phyloP scores from a whole-genome alignment of 257 asterid species.

The Scutellaria minor region DNA sequence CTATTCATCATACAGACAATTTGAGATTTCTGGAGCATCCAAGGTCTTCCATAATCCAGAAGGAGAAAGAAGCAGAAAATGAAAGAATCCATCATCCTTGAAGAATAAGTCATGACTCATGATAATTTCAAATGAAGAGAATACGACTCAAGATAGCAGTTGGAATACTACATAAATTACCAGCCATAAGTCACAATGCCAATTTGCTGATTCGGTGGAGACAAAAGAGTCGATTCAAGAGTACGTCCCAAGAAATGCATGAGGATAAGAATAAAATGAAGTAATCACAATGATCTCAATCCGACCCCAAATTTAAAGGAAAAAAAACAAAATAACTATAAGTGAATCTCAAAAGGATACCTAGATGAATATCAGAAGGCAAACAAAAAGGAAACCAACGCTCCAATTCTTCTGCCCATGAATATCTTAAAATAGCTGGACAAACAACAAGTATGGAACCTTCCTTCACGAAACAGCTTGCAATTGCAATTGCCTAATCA shows the following conservation, averaged over 20 bases:
- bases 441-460: slow-evolving; percentile 93
- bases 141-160: slow-evolving; percentile 4
- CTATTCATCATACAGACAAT: slow-evolving; percentile 15
- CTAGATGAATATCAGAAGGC: slow-evolving; percentile 93
- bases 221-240: slow-evolving; percentile 8
- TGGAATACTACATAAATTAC: slow-evolving; percentile 3
- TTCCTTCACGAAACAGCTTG: slow-evolving; percentile 81
- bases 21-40: background rate
- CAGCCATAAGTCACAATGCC: slow-evolving; percentile 5
- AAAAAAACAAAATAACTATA: slow-evolving; percentile 3
- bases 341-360: slow-evolving; percentile 46
- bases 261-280: slow-evolving; percentile 2
- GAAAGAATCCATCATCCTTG: slow-evolving; percentile 30
- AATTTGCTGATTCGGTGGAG: slow-evolving; percentile 14
- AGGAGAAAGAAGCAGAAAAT: slow-evolving; percentile 16
- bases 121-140: background rate
- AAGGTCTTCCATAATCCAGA: slow-evolving; percentile 1
- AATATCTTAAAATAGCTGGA: slow-evolving; percentile 87
- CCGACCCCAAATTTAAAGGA: background rate
- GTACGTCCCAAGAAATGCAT: slow-evolving; percentile 4
- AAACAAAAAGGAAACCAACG: slow-evolving; percentile 88
- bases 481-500: slow-evolving; percentile 82
- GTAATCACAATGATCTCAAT: slow-evolving; percentile 13
- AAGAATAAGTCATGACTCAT: slow-evolving; percentile 11
- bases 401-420: slow-evolving; percentile 98